These are phyloP conservation scores for Acer negundo DNA, from an alignment of 345 rosid species.

Conservation along the genomic window DNA sequence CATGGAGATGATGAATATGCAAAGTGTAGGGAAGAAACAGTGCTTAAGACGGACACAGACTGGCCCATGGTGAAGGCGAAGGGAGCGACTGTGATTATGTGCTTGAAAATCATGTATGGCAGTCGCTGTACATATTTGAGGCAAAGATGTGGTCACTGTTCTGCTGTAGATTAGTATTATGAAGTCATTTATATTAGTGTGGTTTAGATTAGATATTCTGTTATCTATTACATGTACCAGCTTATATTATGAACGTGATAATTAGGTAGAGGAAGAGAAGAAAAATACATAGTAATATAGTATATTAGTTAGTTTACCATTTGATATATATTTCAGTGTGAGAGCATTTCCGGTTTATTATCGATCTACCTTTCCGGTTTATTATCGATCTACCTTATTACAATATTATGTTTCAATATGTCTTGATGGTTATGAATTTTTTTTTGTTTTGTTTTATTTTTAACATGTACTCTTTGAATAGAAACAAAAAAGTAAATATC, in stretches of 20 bases:
- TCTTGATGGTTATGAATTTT: too few species aligned
- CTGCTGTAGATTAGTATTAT: slow-evolving; percentile 29
- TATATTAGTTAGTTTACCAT: neutral
- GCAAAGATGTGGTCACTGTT: slow-evolving; percentile 11
- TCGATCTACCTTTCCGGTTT: neutral
- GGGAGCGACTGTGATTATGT: slow-evolving; percentile 24
- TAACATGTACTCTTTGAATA: neutral
- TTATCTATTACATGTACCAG: neutral
- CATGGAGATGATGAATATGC: slow-evolving; percentile 57
- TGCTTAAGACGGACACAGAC: slow-evolving; percentile 82
- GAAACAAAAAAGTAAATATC: too few species aligned
- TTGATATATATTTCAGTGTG: neutral
- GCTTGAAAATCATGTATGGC: slow-evolving; percentile 28
- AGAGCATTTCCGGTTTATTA: neutral
- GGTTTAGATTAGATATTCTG: slow-evolving; percentile 21
- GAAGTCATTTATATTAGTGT: slow-evolving; percentile 4
- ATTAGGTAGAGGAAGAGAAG: slow-evolving; percentile 16
- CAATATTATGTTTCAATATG: neutral
- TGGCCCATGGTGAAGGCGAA: slow-evolving; percentile 74
- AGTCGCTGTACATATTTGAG: slow-evolving; percentile 45
- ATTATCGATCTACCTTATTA: too few species aligned
- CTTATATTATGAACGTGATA: slow-evolving; percentile 13
- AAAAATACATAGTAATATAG: slow-evolving; percentile 7
- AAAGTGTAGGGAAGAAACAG: slow-evolving; percentile 56
- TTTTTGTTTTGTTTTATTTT: neutral